Conservation (phyloP, 2,329 filamentous ascomycete species). For the Claviceps fusiformis region DNA sequence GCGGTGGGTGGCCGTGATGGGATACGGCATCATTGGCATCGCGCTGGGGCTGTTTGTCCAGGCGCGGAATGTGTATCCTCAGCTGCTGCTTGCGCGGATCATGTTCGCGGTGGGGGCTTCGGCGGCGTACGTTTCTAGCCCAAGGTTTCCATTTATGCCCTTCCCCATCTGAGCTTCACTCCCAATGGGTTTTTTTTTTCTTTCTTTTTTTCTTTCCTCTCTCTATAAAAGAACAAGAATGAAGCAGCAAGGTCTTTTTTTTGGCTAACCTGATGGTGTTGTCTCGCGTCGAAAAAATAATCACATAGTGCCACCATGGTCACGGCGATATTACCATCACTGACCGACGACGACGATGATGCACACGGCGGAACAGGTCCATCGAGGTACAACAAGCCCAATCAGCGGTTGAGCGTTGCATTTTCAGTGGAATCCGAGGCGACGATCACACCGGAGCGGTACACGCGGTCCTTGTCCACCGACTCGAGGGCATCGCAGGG, state of each 20-base stretch:
- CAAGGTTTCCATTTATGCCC: too few species aligned
- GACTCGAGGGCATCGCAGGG: conserved; percentile 9
- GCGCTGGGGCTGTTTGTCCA: conserved; percentile 73
- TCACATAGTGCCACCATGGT: conserved; percentile 70
- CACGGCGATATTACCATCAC: conserved; percentile 73
- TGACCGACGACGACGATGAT: conserved; percentile 37
- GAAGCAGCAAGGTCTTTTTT: conserved; percentile 1
- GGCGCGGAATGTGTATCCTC: conserved; percentile 75
- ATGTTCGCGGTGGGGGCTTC: conserved; percentile 85
- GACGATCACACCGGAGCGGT: conserved; percentile 59
- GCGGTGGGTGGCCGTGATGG: conserved; percentile 56
- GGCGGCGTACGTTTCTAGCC: conserved; percentile 47
- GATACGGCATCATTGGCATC: conserved; percentile 69
- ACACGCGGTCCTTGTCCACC: conserved; percentile 24
- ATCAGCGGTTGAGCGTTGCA: conserved; percentile 43
- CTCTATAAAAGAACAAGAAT: not conserved
- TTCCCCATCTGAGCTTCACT: too few species aligned
- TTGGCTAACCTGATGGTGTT: not conserved
- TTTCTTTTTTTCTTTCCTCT: not conserved
- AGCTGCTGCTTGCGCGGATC: conserved; percentile 70
- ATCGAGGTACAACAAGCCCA: conserved; percentile 23
- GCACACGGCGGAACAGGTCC: conserved; percentile 13
- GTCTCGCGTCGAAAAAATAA: not conserved
- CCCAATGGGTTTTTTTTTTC: not conserved
- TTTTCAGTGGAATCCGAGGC: conserved; percentile 59